Base-by-base conservation (phyloP, 1,139 yeast genomes). In the Yamadazyma kanchanaburiensis region DNA sequence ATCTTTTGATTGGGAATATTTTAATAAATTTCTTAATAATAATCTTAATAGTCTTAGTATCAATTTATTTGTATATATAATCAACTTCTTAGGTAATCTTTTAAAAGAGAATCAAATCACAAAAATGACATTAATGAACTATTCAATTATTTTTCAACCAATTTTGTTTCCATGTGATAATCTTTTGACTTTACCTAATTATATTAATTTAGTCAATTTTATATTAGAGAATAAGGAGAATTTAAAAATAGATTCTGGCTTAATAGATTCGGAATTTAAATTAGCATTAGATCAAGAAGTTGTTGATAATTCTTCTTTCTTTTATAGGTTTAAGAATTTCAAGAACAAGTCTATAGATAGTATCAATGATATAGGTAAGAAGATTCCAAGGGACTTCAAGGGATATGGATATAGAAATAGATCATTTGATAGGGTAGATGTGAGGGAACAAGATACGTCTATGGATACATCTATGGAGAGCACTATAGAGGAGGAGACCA, bases 121-220 rank as follows among this genome's bases (percentile, higher is more conserved):
- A 3, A 46, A 45, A 25, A 46, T 46, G 50, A 29, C 48, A 6
- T 26, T 39, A 12, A 35, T 40, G 30, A 46, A 46, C 24, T 46
- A 29, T 29, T 35, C 50, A 10, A 46, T 45, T 12, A 41, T 46
- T 13, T 46, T 43, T 33, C 50, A 46, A 27, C 50, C 49, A 8
- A 45, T 45, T 25, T 34, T 45, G 9, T 39, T 46, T 24, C 37
- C 36, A 14, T 35, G 42, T 24, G 35, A 37, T 17, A 40, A 41
- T 27, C 36, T 46, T 18, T 12, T 40, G 4, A 24, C 31, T 8
- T 37, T 46, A 24, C 44, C 47, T 3, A 34, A 34, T 17, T 43
- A 33, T 22, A 45, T 45, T 23, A 38, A 39, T 23, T 31, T 43
- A 14, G 34, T 40, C 12, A 40, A 39, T 16, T 27, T 24, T 14